phyloP scores from a whole-genome alignment of 2,329 filamentous ascomycete species.

The Penicillium digitatum region DNA sequence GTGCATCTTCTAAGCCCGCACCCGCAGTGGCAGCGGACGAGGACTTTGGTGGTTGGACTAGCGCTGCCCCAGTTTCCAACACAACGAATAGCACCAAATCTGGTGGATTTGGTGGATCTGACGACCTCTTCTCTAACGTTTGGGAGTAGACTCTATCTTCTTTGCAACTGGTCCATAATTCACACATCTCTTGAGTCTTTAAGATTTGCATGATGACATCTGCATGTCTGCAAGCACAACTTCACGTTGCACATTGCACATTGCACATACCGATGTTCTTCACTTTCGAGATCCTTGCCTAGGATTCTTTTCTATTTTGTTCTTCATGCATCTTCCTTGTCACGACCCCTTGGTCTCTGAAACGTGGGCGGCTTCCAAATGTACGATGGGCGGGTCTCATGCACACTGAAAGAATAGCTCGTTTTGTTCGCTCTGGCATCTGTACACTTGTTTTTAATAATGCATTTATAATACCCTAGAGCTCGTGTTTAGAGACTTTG shows the following conservation, averaged over 20 bases:
- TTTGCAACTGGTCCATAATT: conserved; percentile 21
- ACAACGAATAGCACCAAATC: conserved; percentile 51
- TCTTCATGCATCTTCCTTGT: background rate
- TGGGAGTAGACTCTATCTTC: conserved; percentile 62
- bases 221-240: conserved; percentile 3
- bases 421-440: conserved; percentile 8
- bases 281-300: background rate
- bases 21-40: conserved; percentile 81
- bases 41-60: conserved; percentile 94
- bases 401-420: conserved; percentile 7
- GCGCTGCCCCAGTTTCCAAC: conserved; percentile 57
- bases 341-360: conserved; percentile 3
- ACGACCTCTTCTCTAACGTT: conserved; percentile 93
- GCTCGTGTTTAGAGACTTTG: background rate
- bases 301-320: background rate
- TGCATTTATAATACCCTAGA: conserved; percentile 9
- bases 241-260: conserved; percentile 3
- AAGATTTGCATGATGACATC: conserved; percentile 14
- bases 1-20: conserved; percentile 33
- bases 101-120: conserved; percentile 59
- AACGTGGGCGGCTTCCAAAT: conserved; percentile 9
- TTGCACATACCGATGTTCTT: conserved; percentile 16
- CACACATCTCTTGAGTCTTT: background rate
- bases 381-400: conserved; percentile 18
- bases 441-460: conserved; percentile 8